Percentiles rank a stretch among this genome's conserved stretches.
These are phyloP conservation scores for Podochytrium sp. DNA, from an alignment of 192 early-diverging fungal genomes.

Conservation along the genomic window DNA sequence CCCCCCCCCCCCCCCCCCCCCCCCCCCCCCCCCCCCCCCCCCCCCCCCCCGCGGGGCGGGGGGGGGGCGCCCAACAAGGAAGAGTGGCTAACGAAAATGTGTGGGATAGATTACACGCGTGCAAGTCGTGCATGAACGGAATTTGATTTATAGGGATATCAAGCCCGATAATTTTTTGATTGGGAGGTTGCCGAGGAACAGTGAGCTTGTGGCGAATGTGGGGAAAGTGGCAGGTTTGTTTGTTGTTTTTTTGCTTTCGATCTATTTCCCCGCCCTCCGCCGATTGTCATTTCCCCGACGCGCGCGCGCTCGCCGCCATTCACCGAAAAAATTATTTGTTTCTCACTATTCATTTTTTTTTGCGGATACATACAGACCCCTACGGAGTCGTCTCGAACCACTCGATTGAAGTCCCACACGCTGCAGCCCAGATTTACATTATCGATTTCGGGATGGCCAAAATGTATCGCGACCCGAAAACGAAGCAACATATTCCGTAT, in stretches of 20 bases:
- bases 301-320: too few species aligned
- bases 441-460: constrained; percentile 99
- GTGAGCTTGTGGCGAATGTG: constrained; percentile 19
- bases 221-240: constrained; percentile 4
- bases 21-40: too few species aligned
- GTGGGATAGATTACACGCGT: constrained; percentile 77
- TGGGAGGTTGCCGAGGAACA: constrained; percentile 68
- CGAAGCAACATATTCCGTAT: constrained; percentile 97
- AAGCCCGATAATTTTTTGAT: constrained; percentile 99
- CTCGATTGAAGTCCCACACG: constrained; percentile 59
- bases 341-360: too few species aligned
- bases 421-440: constrained; percentile 74
- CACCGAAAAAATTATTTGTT: too few species aligned
- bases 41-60: too few species aligned
- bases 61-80: too few species aligned
- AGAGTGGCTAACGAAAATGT: not conserved
- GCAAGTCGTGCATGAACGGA: constrained; percentile 91
- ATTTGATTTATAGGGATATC: constrained; percentile 96
- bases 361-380: constrained; percentile 51
- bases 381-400: constrained; percentile 56
- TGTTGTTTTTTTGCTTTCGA: not conserved
- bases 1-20: too few species aligned
- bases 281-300: too few species aligned
- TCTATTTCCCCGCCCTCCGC: not conserved
- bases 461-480: constrained; percentile 94